Conservation (phyloP, 2,329 filamentous ascomycete genomes). For the Penicillium sp. region DNA sequence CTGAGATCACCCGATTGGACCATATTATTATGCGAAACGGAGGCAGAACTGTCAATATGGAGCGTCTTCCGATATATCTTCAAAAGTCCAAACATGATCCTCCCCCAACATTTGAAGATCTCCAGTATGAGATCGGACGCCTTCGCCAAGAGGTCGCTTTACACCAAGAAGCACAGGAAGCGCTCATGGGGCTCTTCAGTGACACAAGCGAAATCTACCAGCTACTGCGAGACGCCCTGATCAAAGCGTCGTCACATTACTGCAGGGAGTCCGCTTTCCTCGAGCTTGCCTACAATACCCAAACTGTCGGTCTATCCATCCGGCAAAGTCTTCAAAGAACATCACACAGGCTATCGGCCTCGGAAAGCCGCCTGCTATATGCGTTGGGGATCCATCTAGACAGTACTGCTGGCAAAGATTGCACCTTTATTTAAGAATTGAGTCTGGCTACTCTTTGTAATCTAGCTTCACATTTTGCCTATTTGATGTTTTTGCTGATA, state of each 20-base stretch:
- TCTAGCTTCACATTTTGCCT: neutral
- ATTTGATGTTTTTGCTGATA: slow-evolving; percentile 5
- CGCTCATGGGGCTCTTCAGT: slow-evolving; percentile 7
- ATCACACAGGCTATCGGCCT: slow-evolving; percentile 1
- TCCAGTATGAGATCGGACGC: slow-evolving; percentile 10
- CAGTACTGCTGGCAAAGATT: slow-evolving; percentile 2
- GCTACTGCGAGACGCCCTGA: slow-evolving; percentile 7
- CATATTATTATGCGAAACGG: slow-evolving; percentile 8
- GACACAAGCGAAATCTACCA: slow-evolving; percentile 10
- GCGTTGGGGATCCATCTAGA: slow-evolving; percentile 5
- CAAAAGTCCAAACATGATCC: slow-evolving; percentile 5
- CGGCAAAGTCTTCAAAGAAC: slow-evolving; percentile 2
- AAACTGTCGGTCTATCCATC: slow-evolving; percentile 1
- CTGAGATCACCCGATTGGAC: slow-evolving; percentile 5
- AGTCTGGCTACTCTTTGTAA: slow-evolving; percentile 3
- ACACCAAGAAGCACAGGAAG: slow-evolving; percentile 7
- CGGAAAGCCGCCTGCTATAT: slow-evolving; percentile 4
- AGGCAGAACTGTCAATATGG: slow-evolving; percentile 10
- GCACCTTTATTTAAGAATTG: slow-evolving; percentile 1
- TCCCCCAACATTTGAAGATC: slow-evolving; percentile 5
- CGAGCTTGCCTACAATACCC: slow-evolving; percentile 1
- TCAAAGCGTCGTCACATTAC: neutral
- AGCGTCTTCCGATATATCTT: slow-evolving; percentile 7
- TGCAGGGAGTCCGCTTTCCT: neutral
- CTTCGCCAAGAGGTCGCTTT: slow-evolving; percentile 10